phyloP scores from a whole-genome alignment of 768 basidiomycete genomes.

The Termitomyces sp. region DNA sequence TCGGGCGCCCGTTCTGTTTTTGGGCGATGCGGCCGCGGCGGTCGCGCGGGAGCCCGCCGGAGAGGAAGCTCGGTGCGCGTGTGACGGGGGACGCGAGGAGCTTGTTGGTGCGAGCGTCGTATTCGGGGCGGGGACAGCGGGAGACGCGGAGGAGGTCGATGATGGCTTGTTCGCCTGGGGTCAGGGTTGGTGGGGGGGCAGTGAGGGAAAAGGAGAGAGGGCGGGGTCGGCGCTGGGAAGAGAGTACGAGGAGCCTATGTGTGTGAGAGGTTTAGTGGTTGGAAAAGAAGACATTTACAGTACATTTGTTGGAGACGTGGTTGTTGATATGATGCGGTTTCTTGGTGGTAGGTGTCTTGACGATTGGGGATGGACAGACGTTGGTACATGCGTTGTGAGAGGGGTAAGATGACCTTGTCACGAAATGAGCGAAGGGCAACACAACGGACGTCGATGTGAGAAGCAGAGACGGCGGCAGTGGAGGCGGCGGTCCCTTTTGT shows the following conservation, averaged over 20 bases:
- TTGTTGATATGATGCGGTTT: constrained; percentile 53
- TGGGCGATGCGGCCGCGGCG: constrained; percentile 72
- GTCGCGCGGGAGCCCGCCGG: constrained; percentile 72
- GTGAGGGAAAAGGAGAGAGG: constrained; percentile 59
- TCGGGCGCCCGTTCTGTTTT: constrained; percentile 31
- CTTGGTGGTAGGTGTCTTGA: constrained; percentile 50
- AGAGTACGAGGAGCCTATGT: constrained; percentile 67
- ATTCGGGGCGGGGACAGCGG: constrained; percentile 46
- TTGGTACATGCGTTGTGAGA: constrained; percentile 50
- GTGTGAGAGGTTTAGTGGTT: not conserved
- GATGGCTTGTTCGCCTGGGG: constrained; percentile 64
- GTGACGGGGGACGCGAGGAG: constrained; percentile 22
- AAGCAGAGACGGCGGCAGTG: constrained; percentile 30
- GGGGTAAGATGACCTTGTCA: constrained; percentile 71
- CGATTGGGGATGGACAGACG: constrained; percentile 51
- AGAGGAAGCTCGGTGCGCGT: constrained; percentile 65
- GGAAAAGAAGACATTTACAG: constrained; percentile 19
- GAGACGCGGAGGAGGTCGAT: constrained; percentile 61
- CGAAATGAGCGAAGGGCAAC: constrained; percentile 80
- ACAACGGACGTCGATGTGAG: constrained; percentile 75
- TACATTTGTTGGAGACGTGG: constrained; percentile 85
- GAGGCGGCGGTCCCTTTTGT: constrained; percentile 38
- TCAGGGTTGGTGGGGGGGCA: constrained; percentile 49
- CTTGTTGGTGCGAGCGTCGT: constrained; percentile 25
- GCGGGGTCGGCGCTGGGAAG: constrained; percentile 62